Conservation (phyloP, 495 filamentous ascomycete species). For the Penicillium bovifimosum region DNA sequence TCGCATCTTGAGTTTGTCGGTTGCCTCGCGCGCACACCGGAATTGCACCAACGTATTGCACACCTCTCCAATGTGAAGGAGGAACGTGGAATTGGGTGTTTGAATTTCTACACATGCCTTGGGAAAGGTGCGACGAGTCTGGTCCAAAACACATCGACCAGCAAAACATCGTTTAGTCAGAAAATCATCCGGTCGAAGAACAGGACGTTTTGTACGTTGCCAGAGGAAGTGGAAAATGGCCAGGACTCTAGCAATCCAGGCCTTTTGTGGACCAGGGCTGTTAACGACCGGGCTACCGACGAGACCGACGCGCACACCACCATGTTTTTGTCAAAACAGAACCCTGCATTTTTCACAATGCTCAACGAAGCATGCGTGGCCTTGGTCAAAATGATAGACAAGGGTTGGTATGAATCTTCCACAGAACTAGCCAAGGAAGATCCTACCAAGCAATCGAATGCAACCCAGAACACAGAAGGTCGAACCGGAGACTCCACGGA, state of each 20-base stretch:
- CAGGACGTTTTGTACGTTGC: constrained; percentile 81
- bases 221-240: constrained; percentile 46
- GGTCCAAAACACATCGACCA: constrained; percentile 26
- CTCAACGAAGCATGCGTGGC: constrained; percentile 59
- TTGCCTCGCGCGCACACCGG: constrained; percentile 70
- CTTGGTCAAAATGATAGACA: constrained; percentile 45
- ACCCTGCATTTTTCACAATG: constrained; percentile 71
- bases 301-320: constrained; percentile 79
- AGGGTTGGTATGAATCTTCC: constrained; percentile 35
- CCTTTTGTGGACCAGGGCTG: constrained; percentile 55
- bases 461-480: constrained; percentile 1
- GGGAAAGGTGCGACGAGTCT: constrained; percentile 53
- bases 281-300: constrained; percentile 73
- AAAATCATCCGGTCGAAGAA: constrained; percentile 44
- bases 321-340: constrained; percentile 80
- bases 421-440: constrained; percentile 22
- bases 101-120: constrained; percentile 77
- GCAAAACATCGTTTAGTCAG: constrained; percentile 32
- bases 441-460: constrained; percentile 4
- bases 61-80: constrained; percentile 50
- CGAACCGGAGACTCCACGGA: constrained; percentile 28
- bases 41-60: constrained; percentile 62
- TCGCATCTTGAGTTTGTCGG: constrained; percentile 96
- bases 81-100: constrained; percentile 58
- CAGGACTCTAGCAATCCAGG: constrained; percentile 23